Base-by-base conservation (phyloP, 768 basidiomycete genomes). In the Antrodiella citrinella region DNA sequence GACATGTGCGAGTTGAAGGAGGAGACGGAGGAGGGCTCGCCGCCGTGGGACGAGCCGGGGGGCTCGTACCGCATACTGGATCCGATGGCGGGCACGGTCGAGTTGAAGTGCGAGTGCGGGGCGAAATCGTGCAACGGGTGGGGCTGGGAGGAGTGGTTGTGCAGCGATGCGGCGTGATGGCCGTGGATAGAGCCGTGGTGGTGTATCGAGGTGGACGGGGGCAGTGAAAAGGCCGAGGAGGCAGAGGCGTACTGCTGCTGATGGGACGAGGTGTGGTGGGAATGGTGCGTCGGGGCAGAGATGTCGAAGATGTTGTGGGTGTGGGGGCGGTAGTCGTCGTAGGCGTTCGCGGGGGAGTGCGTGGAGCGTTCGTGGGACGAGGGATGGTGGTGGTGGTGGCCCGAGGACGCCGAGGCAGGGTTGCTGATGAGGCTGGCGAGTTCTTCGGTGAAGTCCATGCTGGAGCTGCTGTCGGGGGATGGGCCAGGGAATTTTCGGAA, bases 391-490 rank as follows among this genome's bases (percentile, higher is more conserved):
- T 59, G 57, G 38, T 38, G 10, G 10, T 18, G 10, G 10, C 35
- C 35, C 10, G 35, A 10, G 18, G 10, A 10, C 35, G 35, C 10
- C 35, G 62, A 52, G 45, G 63, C 62, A 3, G 65, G 60, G 1
- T 67, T 56, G 49, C 65, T 71, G 64, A 84, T 80, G 53, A 86
- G 73, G 9, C 65, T 72, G 1, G 78, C 82, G 26, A 87, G 76
- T 54, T 88, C 87, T 64, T 87, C 84, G 38, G 71, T 67, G 56
- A 86, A 79, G 65, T 87, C 83, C 63, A 77, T 73, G 42, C 30
- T 51, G 49, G 45, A 52, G 51, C 41, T 48, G n/a, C 51, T 51
- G 54, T 55, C 53, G 52, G 54, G 53, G 15, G 57, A 54, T 45
- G 61, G 56, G 4, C 67, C 51, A 49, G 71, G 68, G 60, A 80